Evolutionary conservation across 2,329 filamentous ascomycete species (phyloP).

Genomic region (Pyrenophora teres): DNA sequence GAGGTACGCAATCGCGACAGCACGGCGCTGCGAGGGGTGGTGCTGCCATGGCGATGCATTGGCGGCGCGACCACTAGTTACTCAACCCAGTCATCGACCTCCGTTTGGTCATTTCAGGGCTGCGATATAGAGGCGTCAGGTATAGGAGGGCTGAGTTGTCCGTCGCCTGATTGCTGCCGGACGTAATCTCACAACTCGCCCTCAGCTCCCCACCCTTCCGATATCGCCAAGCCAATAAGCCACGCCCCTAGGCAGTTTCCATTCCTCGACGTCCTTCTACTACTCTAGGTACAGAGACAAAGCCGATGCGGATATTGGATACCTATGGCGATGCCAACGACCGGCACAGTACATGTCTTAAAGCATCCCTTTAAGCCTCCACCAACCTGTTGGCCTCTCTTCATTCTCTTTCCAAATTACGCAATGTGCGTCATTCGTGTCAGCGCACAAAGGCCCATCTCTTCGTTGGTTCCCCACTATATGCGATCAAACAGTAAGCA

Average conservation of each 20-base stretch:
- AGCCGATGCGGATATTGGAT: constrained; percentile 8
- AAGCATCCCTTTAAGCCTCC: no score
- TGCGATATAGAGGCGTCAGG: not conserved
- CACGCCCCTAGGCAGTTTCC: constrained; percentile 19
- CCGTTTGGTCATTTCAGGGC: not conserved
- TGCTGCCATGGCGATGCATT: not conserved
- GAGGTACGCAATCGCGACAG: constrained; percentile 1
- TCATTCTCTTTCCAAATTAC: no score
- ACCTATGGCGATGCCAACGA: not conserved
- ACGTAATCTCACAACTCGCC: not conserved
- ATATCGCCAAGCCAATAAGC: constrained; percentile 27
- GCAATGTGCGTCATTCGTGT: no score
- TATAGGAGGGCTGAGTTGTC: constrained; percentile 2
- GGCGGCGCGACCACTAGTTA: not conserved
- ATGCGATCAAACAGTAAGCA: no score
- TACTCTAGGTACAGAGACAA: constrained; percentile 8
- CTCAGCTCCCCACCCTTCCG: constrained; percentile 4
- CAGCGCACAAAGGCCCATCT: not conserved
- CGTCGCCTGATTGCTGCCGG: not conserved
- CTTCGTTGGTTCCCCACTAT: not conserved
- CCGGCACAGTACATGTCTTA: no score
- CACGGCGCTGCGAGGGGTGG: not conserved
- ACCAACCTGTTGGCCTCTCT: no score
- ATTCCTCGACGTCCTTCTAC: constrained; percentile 4
- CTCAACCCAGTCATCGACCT: not conserved